phyloP scores from a whole-genome alignment of 2,329 filamentous ascomycete species.

The Coniochaeta pulveracea region DNA sequence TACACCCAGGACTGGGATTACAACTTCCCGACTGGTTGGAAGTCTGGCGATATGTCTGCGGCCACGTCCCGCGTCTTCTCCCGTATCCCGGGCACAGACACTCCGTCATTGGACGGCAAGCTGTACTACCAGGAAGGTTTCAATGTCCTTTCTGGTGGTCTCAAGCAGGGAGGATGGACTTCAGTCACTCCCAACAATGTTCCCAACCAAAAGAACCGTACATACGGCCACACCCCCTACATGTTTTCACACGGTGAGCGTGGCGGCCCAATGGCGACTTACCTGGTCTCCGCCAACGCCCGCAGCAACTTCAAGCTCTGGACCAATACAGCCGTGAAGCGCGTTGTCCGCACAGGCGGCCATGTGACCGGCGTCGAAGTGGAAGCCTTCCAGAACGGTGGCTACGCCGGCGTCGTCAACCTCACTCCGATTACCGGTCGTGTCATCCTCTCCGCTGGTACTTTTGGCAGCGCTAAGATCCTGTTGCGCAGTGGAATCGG shows the following conservation, averaged over 20 bases:
- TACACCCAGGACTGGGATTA: constrained; percentile 51
- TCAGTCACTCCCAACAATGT: constrained; percentile 44
- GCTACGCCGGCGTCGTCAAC: constrained; percentile 43
- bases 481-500: constrained; percentile 54
- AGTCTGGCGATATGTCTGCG: constrained; percentile 42
- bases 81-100: constrained; percentile 51
- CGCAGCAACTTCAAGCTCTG: constrained; percentile 51
- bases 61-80: constrained; percentile 48
- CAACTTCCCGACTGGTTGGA: constrained; percentile 57
- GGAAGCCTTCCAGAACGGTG: constrained; percentile 31
- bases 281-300: constrained; percentile 45
- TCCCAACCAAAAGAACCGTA: constrained; percentile 49
- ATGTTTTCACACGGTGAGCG: constrained; percentile 53
- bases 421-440: constrained; percentile 44
- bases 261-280: constrained; percentile 54
- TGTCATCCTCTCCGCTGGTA: constrained; percentile 49
- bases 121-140: constrained; percentile 52
- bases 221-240: constrained; percentile 48
- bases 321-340: constrained; percentile 48
- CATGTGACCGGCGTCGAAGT: constrained; percentile 51
- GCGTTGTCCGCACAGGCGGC: constrained; percentile 44
- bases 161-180: constrained; percentile 44
- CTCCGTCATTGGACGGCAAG: constrained; percentile 48
- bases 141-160: constrained; percentile 41
- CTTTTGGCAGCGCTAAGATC: constrained; percentile 51